Percentiles rank a stretch among this genome's conserved stretches.
Conservation (phyloP, 306 rosid species). For the Cicer yamashitae region DNA sequence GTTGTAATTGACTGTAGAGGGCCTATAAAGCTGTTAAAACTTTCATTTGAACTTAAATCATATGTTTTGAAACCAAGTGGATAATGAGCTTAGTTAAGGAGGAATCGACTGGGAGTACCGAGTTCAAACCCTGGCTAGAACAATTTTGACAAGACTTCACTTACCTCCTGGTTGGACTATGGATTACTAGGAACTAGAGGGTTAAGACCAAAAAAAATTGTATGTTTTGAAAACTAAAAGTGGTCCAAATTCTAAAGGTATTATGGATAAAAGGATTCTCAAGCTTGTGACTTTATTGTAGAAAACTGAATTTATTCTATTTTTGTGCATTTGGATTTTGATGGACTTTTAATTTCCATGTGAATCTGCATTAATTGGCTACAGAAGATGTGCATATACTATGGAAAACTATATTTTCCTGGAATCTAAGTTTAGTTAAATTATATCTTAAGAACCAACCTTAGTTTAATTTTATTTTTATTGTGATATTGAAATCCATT, state of each 20-base stretch:
- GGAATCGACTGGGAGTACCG: too few species aligned
- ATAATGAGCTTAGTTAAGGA: too few species aligned
- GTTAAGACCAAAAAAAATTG: too few species aligned
- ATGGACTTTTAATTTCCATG: constrained; percentile 30
- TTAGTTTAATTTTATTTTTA: constrained; percentile 21
- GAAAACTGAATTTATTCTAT: constrained; percentile 37
- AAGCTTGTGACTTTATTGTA: constrained; percentile 35
- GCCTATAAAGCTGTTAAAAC: constrained; percentile 21
- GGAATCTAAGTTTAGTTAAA: constrained; percentile 13
- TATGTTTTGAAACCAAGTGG: neutral
- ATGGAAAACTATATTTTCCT: neutral
- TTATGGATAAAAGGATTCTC: constrained; percentile 38
- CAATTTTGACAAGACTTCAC: too few species aligned
- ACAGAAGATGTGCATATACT: constrained; percentile 20
- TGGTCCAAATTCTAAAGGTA: constrained; percentile 48
- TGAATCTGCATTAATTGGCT: constrained; percentile 27
- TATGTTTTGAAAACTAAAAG: constrained; percentile 35
- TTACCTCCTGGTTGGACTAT: too few species aligned
- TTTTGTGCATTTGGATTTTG: constrained; percentile 46
- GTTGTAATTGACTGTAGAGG: constrained; percentile 40
- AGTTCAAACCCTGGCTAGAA: too few species aligned
- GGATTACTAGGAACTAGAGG: too few species aligned
- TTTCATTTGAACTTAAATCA: constrained; percentile 21
- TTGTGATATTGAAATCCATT: constrained; percentile 1
- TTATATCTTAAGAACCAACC: constrained; percentile 31